Evolutionary conservation across 1,284 basidiomycete genomes (phyloP).

Genomic region (Marasmius sp.): DNA sequence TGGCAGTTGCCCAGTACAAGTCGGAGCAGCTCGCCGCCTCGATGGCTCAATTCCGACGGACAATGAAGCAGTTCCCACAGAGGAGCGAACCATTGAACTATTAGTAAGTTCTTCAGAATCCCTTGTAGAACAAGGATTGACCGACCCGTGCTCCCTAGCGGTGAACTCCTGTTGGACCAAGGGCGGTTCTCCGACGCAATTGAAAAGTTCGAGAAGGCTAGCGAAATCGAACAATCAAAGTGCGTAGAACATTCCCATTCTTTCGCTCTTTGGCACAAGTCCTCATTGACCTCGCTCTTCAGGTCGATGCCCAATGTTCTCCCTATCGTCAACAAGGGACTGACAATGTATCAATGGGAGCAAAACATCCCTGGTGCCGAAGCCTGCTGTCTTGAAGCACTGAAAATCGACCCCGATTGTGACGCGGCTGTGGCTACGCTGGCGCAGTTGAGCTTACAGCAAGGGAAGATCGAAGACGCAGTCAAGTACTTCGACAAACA

Average conservation of each 20-base stretch:
- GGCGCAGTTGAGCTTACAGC: conserved; percentile 92
- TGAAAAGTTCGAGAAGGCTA: conserved; percentile 93
- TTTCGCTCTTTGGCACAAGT: background rate
- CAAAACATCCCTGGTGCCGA: conserved; percentile 87
- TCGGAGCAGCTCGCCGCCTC: conserved; percentile 73
- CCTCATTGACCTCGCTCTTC: conserved; percentile 5
- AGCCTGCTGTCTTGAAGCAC: conserved; percentile 83
- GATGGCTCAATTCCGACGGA: conserved; percentile 88
- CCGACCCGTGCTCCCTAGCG: conserved; percentile 48
- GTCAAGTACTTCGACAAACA: conserved; percentile 87
- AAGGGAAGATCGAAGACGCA: conserved; percentile 86
- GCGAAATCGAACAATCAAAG: conserved; percentile 85
- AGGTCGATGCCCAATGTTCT: conserved; percentile 79
- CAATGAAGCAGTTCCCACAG: conserved; percentile 79
- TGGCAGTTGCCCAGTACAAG: conserved; percentile 98
- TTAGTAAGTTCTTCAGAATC: conserved; percentile 58
- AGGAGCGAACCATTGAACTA: conserved; percentile 89
- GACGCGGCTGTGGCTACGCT: conserved; percentile 96
- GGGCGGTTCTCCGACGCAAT: conserved; percentile 88
- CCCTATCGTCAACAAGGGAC: conserved; percentile 96
- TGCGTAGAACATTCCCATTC: conserved; percentile 34
- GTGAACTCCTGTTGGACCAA: conserved; percentile 94
- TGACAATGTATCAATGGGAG: conserved; percentile 95
- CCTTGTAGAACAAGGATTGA: background rate
- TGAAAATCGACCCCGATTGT: conserved; percentile 89